phyloP scores from a whole-genome alignment of 2,329 filamentous ascomycete genomes.

The Epichloe hybrida region DNA sequence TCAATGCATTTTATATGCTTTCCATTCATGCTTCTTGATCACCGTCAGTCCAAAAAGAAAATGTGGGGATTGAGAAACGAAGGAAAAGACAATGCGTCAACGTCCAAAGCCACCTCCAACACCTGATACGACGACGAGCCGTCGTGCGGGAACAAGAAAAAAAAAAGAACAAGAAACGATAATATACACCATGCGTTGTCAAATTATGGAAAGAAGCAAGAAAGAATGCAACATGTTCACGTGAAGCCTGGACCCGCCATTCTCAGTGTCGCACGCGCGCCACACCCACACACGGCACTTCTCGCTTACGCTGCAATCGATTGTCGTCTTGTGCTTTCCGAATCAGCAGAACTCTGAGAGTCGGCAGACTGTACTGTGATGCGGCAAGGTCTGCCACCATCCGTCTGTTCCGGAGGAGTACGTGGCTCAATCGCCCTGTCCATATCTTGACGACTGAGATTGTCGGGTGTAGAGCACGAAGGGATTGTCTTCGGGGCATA shows the following conservation, averaged over 20 bases:
- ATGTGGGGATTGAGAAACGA: too few species aligned
- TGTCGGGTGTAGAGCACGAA: constrained; percentile 1
- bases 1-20: not conserved
- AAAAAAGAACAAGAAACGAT: too few species aligned
- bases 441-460: not conserved
- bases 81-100: not conserved
- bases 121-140: not conserved
- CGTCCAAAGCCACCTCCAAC: not conserved
- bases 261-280: not conserved
- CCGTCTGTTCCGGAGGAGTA: constrained; percentile 19
- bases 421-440: constrained; percentile 5
- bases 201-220: not conserved
- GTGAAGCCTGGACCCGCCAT: not conserved
- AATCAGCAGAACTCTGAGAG: constrained; percentile 1
- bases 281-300: not conserved
- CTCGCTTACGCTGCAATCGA: constrained; percentile 8
- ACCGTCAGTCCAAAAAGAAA: too few species aligned
- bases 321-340: constrained; percentile 11
- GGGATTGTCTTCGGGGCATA: not conserved
- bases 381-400: constrained; percentile 12
- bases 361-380: constrained; percentile 12
- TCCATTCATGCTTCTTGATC: not conserved
- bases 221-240: not conserved
- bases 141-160: too few species aligned
- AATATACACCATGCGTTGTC: not conserved